These are phyloP conservation scores for Hanseniaspora sp. DNA, from an alignment of 1,139 yeast species.

Conservation along the genomic window DNA sequence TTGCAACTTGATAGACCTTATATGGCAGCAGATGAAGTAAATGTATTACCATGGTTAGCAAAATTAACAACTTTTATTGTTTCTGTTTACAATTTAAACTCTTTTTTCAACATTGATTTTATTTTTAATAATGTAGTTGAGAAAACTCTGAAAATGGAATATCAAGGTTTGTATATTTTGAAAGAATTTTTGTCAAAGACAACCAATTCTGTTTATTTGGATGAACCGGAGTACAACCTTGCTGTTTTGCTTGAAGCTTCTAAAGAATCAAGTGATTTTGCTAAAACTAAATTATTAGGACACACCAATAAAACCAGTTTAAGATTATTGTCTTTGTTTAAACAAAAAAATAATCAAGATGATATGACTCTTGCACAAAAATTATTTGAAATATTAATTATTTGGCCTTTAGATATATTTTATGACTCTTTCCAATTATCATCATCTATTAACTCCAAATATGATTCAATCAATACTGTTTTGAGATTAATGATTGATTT, in stretches of 20 bases:
- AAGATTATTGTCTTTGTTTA: background rate
- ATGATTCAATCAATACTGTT: background rate
- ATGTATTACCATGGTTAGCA: constrained; percentile 78
- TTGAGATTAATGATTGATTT: constrained; percentile 2
- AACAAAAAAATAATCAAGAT: background rate
- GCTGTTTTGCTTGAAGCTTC: constrained; percentile 9
- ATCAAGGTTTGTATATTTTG: constrained; percentile 55
- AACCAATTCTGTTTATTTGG: constrained; percentile 64
- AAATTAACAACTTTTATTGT: constrained; percentile 60
- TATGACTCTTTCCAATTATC: constrained; percentile 10
- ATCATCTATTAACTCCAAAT: background rate
- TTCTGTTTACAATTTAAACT: constrained; percentile 45
- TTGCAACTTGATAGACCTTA: constrained; percentile 59
- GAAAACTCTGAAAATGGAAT: constrained; percentile 51
- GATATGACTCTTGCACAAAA: background rate
- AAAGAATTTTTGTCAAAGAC: constrained; percentile 60
- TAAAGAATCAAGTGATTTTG: background rate
- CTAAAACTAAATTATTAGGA: background rate
- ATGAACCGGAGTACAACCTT: constrained; percentile 24
- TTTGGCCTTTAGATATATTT: background rate
- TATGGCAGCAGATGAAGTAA: constrained; percentile 68
- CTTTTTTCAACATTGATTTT: constrained; percentile 44
- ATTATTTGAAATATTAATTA: background rate
- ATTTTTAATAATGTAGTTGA: constrained; percentile 52
- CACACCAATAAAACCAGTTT: background rate